Conservation (phyloP, 352 stramenopile genomes). For the Discostella stelligera region DNA sequence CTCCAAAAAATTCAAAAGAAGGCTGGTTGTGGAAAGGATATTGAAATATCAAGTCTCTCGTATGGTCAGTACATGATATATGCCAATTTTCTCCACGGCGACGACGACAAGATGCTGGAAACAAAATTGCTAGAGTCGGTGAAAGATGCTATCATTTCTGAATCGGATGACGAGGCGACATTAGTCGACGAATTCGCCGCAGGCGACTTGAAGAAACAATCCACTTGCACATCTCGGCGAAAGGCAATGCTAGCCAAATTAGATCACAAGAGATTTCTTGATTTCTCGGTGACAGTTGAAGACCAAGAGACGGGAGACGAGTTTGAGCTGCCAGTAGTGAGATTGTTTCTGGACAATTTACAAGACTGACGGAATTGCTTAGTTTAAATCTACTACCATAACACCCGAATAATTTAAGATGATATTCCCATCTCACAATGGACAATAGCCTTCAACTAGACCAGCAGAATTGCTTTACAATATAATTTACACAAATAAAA, state of each 20-base stretch:
- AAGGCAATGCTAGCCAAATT: slow-evolving; percentile 33
- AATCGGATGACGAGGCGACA: slow-evolving; percentile 53
- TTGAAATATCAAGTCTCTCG: slow-evolving; percentile 68
- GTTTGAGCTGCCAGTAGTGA: slow-evolving; percentile 64
- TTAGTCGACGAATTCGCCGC: slow-evolving; percentile 31
- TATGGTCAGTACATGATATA: slow-evolving; percentile 78
- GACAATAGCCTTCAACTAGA: too few relatives aligned
- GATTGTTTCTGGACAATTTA: slow-evolving; percentile 18
- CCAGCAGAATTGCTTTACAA: background rate
- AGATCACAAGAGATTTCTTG: slow-evolving; percentile 46
- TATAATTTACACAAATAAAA: slow-evolving; percentile 8
- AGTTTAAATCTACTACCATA: too few relatives aligned
- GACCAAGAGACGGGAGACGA: slow-evolving; percentile 69
- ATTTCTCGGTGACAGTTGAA: slow-evolving; percentile 71
- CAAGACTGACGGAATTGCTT: background rate
- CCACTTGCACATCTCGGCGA: slow-evolving; percentile 20
- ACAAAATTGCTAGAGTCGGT: slow-evolving; percentile 60
- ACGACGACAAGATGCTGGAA: slow-evolving; percentile 68
- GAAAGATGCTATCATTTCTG: slow-evolving; percentile 56
- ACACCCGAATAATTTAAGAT: too few relatives aligned
- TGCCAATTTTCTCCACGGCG: slow-evolving; percentile 75
- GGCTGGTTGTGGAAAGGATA: slow-evolving; percentile 36
- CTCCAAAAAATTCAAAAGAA: slow-evolving; percentile 59
- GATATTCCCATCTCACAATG: too few relatives aligned
- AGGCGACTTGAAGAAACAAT: slow-evolving; percentile 4